These are phyloP conservation scores for Sarocladium brachiariae DNA, from an alignment of 2,329 filamentous ascomycete genomes.

Conservation along the genomic window DNA sequence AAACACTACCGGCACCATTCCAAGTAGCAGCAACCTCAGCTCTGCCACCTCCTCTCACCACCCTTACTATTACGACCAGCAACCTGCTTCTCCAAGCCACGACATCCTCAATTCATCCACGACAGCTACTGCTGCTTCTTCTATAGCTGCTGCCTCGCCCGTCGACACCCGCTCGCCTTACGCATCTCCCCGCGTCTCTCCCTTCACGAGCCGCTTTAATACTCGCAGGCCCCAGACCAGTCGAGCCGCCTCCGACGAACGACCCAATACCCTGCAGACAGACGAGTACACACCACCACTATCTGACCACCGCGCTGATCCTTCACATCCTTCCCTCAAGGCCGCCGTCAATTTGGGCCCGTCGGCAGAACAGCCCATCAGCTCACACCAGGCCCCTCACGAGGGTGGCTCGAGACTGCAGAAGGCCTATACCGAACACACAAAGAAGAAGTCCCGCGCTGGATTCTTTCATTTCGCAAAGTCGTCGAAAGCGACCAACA, in stretches of 20 bases:
- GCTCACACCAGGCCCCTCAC: background rate
- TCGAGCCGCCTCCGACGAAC: slow-evolving; percentile 6
- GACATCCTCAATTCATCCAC: slow-evolving; percentile 6
- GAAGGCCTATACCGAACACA: slow-evolving; percentile 26
- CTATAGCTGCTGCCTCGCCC: slow-evolving; percentile 23
- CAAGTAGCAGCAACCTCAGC: slow-evolving; percentile 16
- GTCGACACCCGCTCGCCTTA: slow-evolving; percentile 19
- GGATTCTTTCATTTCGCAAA: slow-evolving; percentile 48
- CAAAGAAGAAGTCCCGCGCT: slow-evolving; percentile 24
- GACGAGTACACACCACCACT: slow-evolving; percentile 6
- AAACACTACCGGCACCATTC: slow-evolving; percentile 11
- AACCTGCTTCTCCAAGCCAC: background rate
- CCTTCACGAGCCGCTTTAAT: slow-evolving; percentile 35
- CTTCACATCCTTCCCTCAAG: slow-evolving; percentile 6
- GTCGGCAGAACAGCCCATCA: background rate
- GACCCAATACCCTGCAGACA: background rate
- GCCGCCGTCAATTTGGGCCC: background rate
- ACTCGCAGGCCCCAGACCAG: slow-evolving; percentile 19
- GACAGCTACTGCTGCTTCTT: slow-evolving; percentile 12
- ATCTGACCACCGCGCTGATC: slow-evolving; percentile 7
- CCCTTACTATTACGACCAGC: background rate
- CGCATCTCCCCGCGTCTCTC: slow-evolving; percentile 33
- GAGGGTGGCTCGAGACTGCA: slow-evolving; percentile 4
- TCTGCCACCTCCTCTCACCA: slow-evolving; percentile 2
- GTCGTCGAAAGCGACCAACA: slow-evolving; percentile 33